Conservation (phyloP, 1,139 yeast genomes). For the Taphrina sp. region DNA sequence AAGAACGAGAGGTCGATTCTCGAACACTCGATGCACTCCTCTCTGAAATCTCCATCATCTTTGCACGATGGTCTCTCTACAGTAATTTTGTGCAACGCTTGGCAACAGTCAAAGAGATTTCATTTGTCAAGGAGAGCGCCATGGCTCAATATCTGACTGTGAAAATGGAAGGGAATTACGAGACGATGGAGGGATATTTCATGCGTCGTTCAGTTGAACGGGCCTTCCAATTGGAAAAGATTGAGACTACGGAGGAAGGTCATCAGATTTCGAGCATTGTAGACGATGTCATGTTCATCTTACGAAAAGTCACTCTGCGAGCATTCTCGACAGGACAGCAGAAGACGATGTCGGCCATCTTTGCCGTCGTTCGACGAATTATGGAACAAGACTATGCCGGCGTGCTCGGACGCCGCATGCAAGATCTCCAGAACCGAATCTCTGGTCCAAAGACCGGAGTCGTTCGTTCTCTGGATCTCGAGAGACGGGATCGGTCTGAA, state of each 20-base stretch:
- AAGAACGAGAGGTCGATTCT: slow-evolving; percentile 48
- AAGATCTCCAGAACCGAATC: slow-evolving; percentile 35
- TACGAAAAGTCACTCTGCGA: slow-evolving; percentile 59
- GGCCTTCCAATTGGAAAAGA: slow-evolving; percentile 74
- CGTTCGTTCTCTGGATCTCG: slow-evolving; percentile 31
- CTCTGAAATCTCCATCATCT: slow-evolving; percentile 68
- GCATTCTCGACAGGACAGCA: slow-evolving; percentile 35
- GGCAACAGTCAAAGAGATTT: slow-evolving; percentile 36
- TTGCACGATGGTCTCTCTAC: slow-evolving; percentile 86
- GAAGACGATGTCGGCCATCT: slow-evolving; percentile 31
- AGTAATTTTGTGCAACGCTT: slow-evolving; percentile 70
- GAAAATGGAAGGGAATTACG: slow-evolving; percentile 64
- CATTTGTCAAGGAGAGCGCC: slow-evolving; percentile 42
- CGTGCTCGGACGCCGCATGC: slow-evolving; percentile 37
- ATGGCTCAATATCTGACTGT: slow-evolving; percentile 3
- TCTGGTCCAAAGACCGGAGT: slow-evolving; percentile 28
- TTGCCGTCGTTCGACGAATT: slow-evolving; percentile 33
- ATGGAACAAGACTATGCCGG: slow-evolving; percentile 37
- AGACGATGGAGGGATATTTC: slow-evolving; percentile 62
- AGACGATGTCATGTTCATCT: slow-evolving; percentile 75
- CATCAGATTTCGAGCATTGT: slow-evolving; percentile 73
- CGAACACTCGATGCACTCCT: slow-evolving; percentile 58
- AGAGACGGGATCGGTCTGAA: slow-evolving; percentile 25
- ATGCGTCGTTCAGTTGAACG: slow-evolving; percentile 77
- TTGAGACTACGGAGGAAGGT: slow-evolving; percentile 56